These are phyloP conservation scores for Candida endomychidarum DNA, from an alignment of 805 yeast species.

Conservation along the genomic window DNA sequence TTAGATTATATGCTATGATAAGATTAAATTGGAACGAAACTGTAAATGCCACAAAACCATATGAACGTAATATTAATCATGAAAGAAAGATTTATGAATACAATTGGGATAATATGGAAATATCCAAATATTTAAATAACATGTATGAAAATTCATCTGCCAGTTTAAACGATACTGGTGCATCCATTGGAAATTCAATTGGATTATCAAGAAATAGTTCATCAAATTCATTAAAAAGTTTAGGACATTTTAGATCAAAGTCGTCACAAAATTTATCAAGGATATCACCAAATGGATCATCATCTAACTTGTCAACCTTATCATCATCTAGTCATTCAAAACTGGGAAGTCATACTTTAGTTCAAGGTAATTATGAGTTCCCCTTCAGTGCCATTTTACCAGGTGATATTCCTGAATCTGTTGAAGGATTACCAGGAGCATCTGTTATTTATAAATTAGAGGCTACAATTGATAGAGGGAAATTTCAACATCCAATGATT, in stretches of 20 bases:
- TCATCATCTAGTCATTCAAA: conserved; percentile 9
- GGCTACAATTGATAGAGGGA: conserved; percentile 80
- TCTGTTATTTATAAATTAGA: conserved; percentile 69
- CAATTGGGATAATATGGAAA: conserved; percentile 69
- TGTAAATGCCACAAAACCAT: conserved; percentile 43
- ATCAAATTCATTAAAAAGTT: conserved; percentile 40
- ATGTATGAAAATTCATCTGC: conserved; percentile 26
- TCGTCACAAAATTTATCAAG: conserved; percentile 28
- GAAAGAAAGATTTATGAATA: conserved; percentile 72
- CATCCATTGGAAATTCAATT: conserved; percentile 15
- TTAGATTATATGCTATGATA: conserved; percentile 67
- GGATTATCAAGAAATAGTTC: conserved; percentile 42
- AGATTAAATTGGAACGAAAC: conserved; percentile 65
- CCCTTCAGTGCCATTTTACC: conserved; percentile 86
- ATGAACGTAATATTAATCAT: conserved; percentile 48
- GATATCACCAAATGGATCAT: conserved; percentile 12
- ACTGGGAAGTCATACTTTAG: conserved; percentile 39
- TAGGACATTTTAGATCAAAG: conserved; percentile 35
- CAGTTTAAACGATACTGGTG: conserved; percentile 16
- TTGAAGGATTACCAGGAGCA: conserved; percentile 86
- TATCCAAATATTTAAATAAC: conserved; percentile 41
- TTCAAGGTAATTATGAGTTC: conserved; percentile 82
- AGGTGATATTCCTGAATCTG: conserved; percentile 81
- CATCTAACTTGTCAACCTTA: conserved; percentile 14
- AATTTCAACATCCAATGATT: conserved; percentile 62